Conservation (phyloP, 1,284 basidiomycete genomes). For the Ceratobasidium sp. region DNA sequence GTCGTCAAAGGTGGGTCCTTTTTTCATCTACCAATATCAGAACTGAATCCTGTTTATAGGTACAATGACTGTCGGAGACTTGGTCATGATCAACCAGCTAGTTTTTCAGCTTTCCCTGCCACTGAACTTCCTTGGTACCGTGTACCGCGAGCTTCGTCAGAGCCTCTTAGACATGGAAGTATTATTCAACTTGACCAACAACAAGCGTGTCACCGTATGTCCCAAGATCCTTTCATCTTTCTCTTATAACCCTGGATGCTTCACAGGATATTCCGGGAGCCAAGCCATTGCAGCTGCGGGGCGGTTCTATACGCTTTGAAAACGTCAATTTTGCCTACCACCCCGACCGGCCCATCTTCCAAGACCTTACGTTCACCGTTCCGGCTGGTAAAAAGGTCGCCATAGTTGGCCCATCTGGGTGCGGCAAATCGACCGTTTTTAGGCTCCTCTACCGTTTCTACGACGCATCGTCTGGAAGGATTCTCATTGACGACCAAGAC, state of each 20-base stretch:
- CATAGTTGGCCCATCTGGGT: conserved; percentile 95
- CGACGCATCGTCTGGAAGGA: conserved; percentile 79
- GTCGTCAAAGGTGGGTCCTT: conserved; percentile 76
- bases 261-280: conserved; percentile 72
- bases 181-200: conserved; percentile 87
- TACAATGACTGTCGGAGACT: conserved; percentile 96
- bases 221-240: not conserved
- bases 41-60: conserved; percentile 63
- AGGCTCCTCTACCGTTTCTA: conserved; percentile 95
- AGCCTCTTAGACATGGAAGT: conserved; percentile 97
- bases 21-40: not conserved
- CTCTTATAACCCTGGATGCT: conserved; percentile 16
- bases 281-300: conserved; percentile 70
- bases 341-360: conserved; percentile 88
- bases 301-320: conserved; percentile 91
- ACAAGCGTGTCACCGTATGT: conserved; percentile 74
- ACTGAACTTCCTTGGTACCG: conserved; percentile 95
- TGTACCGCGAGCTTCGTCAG: conserved; percentile 95
- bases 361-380: conserved; percentile 86
- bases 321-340: conserved; percentile 94
- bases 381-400: conserved; percentile 96
- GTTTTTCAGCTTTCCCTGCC: conserved; percentile 97
- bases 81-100: conserved; percentile 99
- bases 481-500: conserved; percentile 87
- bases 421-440: conserved; percentile 98